phyloP scores from a whole-genome alignment of 2,329 filamentous ascomycete genomes.

The Diaporthe citrichinensis region DNA sequence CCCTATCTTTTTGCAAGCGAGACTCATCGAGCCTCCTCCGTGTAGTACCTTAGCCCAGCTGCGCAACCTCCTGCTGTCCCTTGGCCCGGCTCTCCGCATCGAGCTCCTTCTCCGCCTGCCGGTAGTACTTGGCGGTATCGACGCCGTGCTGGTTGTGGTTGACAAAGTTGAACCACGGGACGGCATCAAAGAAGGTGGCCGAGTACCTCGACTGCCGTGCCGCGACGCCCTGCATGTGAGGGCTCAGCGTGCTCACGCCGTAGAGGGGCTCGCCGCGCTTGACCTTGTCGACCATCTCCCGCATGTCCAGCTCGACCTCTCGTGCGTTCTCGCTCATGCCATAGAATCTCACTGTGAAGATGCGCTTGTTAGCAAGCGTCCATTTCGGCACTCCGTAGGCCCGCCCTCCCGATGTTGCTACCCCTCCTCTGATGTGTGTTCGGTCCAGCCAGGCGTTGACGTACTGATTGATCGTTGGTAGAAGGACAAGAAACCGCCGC shows the following conservation, averaged over 20 bases:
- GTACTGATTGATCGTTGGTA: constrained; percentile 88
- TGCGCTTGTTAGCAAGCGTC: constrained; percentile 25
- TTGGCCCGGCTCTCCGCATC: constrained; percentile 75
- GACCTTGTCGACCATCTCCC: constrained; percentile 96
- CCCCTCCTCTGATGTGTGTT: neutral
- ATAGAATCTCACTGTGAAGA: constrained; percentile 86
- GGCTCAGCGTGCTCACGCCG: constrained; percentile 81
- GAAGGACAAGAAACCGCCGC: constrained; percentile 86
- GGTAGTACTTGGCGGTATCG: constrained; percentile 98
- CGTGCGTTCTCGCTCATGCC: constrained; percentile 93
- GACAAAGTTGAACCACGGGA: constrained; percentile 99
- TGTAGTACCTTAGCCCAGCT: constrained; percentile 22
- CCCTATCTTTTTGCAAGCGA: neutral
- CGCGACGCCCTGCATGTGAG: constrained; percentile 95
- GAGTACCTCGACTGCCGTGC: constrained; percentile 94
- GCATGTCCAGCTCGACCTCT: constrained; percentile 96
- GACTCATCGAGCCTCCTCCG: too few species aligned
- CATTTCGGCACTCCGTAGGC: too few species aligned
- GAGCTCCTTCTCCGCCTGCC: constrained; percentile 92
- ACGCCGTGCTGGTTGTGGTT: constrained; percentile 97
- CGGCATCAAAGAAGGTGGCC: constrained; percentile 83
- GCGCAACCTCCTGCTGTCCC: constrained; percentile 35
- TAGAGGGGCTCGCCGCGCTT: constrained; percentile 94
- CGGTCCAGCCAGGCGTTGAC: constrained; percentile 54
- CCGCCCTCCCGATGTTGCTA: neutral